Evolutionary conservation across 1,284 basidiomycete species (phyloP), one percentile per base, ranked within the genome.

Genomic region (Moesziomyces parantarcticus): DNA sequence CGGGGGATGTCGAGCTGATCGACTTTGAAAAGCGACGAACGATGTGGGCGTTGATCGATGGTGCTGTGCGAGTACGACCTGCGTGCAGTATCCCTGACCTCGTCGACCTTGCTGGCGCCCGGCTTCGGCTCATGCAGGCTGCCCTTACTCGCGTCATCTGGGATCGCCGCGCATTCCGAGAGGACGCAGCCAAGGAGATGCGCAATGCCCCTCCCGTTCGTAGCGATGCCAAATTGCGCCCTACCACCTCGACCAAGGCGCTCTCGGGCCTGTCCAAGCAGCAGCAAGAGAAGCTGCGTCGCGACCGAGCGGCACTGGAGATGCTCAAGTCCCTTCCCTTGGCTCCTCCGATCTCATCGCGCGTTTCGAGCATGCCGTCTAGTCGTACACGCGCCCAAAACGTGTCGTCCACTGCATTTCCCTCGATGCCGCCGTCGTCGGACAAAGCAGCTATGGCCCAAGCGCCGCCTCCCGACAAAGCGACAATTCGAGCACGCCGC

Each of bases 21-120:
- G 73, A 78, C 50, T 81, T 80, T 42, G 77, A 77, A n/a, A 79
- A 76, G 58, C 78, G 70, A n/a, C 64, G 76, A 42, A 75, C 75
- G 10, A 63, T 76, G 39, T 76, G 70, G 59, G 76, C 75, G 21
- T 43, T 83, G 16, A 77, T 83, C 45, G 73, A 77, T 13, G 74
- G 78, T 13, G 61, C 73, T 1, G 53, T 81, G 1, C 58, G 63
- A 5, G 53, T 75, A 26, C 60, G 77, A 41, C 61, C 69, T 4
- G 49, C 63, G 20, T 69, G 67, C 53, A 63, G 26, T 57, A 57
- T 57, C 20, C 54, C 75, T 5, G 58, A 56, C 16, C 62, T 75
- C 11, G 63, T 75, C 25, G 76, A 78, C 25, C 50, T 78, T 14
- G 79, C 79, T n/a, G 70, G 76, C 23, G 54, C 67, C 13, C 65